Evolutionary conservation across 257 asterid genomes (phyloP).

Genomic region (Galeopsis tetrahit): DNA sequence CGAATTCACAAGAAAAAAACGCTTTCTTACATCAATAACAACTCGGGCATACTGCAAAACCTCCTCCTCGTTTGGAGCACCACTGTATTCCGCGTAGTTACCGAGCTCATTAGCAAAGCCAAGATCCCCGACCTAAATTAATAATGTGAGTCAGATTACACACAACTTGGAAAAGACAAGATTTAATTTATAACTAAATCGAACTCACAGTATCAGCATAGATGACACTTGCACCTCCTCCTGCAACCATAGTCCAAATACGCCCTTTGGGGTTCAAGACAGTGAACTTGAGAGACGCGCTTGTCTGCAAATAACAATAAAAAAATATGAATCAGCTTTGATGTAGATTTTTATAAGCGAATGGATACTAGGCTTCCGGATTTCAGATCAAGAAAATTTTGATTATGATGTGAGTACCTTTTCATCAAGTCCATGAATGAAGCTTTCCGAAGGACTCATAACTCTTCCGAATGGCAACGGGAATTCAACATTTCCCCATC

Average conservation of each 20-base stretch:
- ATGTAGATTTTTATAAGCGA: neutral
- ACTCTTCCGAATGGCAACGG: slow-evolving; percentile 97
- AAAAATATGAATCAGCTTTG: slow-evolving; percentile 4
- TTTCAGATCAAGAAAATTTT: neutral
- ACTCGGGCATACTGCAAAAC: slow-evolving; percentile 96
- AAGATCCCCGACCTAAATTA: slow-evolving; percentile 84
- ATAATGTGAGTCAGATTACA: slow-evolving; percentile 1
- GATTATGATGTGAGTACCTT: slow-evolving; percentile 51
- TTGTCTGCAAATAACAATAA: slow-evolving; percentile 61
- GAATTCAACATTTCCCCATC: slow-evolving; percentile 91
- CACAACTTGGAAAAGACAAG: neutral
- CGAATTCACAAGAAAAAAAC: neutral
- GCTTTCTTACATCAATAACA: slow-evolving; percentile 76
- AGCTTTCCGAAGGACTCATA: slow-evolving; percentile 84
- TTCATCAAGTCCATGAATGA: slow-evolving; percentile 88
- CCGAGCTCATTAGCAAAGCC: slow-evolving; percentile 97
- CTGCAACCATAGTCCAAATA: slow-evolving; percentile 99
- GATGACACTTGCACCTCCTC: slow-evolving; percentile 98
- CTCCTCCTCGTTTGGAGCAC: slow-evolving; percentile 98
- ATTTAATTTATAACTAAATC: neutral
- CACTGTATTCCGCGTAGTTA: slow-evolving; percentile 94
- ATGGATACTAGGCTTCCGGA: neutral
- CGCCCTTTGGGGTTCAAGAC: slow-evolving; percentile 94
- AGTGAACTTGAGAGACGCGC: slow-evolving; percentile 97
- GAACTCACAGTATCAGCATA: slow-evolving; percentile 83